phyloP scores from a whole-genome alignment of 495 filamentous ascomycete species.

The Saxispiralis lemnorum region DNA sequence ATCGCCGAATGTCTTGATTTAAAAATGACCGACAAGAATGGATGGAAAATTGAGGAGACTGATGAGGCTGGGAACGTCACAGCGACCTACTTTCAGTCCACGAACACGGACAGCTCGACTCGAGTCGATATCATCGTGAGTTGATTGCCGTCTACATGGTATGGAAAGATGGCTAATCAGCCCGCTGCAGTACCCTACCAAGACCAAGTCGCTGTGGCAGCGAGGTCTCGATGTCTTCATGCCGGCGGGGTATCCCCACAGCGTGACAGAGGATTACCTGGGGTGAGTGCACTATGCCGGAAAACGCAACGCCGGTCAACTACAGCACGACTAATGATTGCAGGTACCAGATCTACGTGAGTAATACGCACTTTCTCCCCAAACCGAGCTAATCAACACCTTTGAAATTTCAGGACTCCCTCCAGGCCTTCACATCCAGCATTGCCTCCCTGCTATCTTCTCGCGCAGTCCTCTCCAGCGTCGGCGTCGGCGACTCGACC shows the following conservation, averaged over 20 bases:
- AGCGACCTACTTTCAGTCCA: slow-evolving; percentile 28
- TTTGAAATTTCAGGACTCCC: slow-evolving; percentile 86
- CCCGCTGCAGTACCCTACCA: slow-evolving; percentile 9
- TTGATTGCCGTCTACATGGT: no score
- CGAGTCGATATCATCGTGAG: slow-evolving; percentile 25
- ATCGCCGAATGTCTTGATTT: no score
- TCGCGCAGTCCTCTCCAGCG: slow-evolving; percentile 65
- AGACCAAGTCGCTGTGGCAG: slow-evolving; percentile 20
- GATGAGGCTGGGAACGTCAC: slow-evolving; percentile 36
- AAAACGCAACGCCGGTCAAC: slow-evolving; percentile 4
- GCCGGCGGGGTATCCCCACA: slow-evolving; percentile 82
- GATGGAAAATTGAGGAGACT: slow-evolving; percentile 23
- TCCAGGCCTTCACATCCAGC: slow-evolving; percentile 89
- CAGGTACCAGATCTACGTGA: slow-evolving; percentile 62
- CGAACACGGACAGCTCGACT: slow-evolving; percentile 5
- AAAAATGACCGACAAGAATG: neutral
- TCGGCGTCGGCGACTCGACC: slow-evolving; percentile 75
- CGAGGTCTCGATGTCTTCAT: slow-evolving; percentile 58
- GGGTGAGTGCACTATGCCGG: slow-evolving; percentile 33
- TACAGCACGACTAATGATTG: neutral
- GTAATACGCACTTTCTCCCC: no score
- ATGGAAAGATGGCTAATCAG: no score
- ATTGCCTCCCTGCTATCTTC: slow-evolving; percentile 79
- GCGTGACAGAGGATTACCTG: slow-evolving; percentile 78
- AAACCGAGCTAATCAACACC: no score